Base-by-base conservation (phyloP, 805 yeast species). In the Saccharomycopsis capsularis region DNA sequence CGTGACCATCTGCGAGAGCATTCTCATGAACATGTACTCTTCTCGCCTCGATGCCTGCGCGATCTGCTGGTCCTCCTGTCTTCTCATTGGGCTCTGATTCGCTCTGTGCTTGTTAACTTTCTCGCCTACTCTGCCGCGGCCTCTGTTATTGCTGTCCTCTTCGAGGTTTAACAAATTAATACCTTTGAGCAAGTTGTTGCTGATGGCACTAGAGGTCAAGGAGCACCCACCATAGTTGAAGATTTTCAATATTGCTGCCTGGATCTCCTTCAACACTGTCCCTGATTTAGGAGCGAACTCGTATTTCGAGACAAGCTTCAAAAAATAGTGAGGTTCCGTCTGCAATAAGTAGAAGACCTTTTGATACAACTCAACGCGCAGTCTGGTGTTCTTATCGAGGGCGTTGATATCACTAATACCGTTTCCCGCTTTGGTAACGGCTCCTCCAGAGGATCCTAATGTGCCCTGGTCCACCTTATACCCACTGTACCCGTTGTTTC, bases 311-410 rank as follows among this genome's bases (percentile, higher is more conserved):
- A 60, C 57, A 21, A 63, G 55, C 47, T 78, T 66, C 1, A 80
- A 70, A 60, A 90, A 72, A 59, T 91, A 91, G 0, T 64, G 62
- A 0, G 95, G 85, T 58, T 86, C 87, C 0, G 95, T 85, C 62
- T 93, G 98, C 40, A 93, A 63, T 23, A 91, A 66, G 59, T 83
- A 93, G 56, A 93, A 81, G 45, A 91, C 60, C 21, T 85, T 83
- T 57, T 83, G 96, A 63, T 84, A 85, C 1, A 78, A 63, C 52
- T 82, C 89, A 44, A 81, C 68, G 51, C 86, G 70, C 22, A 70
- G 71, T 51, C 73, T 68, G 9, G 76, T 42, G 3, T 38, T 15
- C 29, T 52, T 60, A 46, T 62, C 59, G 47, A 62, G 51, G 2
- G 66, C 60, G 9, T 56, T 44, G 18, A 37, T 36, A 22, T 44